Base-by-base conservation (phyloP, 140 eudicot species). In the Stevia rebaudiana region DNA sequence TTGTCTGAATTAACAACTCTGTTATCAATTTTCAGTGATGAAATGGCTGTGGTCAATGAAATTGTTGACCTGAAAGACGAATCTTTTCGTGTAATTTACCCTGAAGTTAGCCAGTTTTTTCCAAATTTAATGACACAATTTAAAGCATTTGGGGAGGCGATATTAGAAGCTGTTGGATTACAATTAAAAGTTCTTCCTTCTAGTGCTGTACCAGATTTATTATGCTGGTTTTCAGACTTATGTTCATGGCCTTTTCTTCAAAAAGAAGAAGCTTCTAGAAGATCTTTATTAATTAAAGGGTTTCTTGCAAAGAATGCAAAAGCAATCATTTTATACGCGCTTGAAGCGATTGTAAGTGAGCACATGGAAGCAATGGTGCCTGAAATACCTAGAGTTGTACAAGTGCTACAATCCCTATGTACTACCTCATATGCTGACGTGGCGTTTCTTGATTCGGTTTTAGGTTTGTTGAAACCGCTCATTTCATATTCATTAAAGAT, bases 351-450 rank as follows among this genome's bases (percentile, higher is more conserved):
- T 22, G 81, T 88, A 74, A 74, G 61, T 50, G 86, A 88, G 78
- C 98, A 91, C 74, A 88, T 88, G 96, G 98, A 91, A 77, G 95
- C 95, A 41, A 70, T 91, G 82, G 85, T 91, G 61, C 95, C 96
- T 51, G 98, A 91, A 80, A 70, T 85, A 43, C 98, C 98, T 43
- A 80, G 87, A 68, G 77, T 91, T 71, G 80, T 88, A 39, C 89
- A 87, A 65, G 84, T 88, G 37, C 76, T 91, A 25, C 89, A 71
- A 28, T 81, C 98, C 28, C 49, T 91, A 33, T 91, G 89, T 66
- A 72, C 65, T 67, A 60, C 86, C 52, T 75, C 85, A 21, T 88
- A 91, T 48, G 81, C 89, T 81, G 98, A 91, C 62, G 96, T 88
- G 73, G 68, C 89, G 16, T 88, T 91, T 83, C 86, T 91, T 31